These are phyloP conservation scores for Pseudogymnoascus sp. DNA, from an alignment of 2,329 filamentous ascomycete genomes.

Conservation along the genomic window DNA sequence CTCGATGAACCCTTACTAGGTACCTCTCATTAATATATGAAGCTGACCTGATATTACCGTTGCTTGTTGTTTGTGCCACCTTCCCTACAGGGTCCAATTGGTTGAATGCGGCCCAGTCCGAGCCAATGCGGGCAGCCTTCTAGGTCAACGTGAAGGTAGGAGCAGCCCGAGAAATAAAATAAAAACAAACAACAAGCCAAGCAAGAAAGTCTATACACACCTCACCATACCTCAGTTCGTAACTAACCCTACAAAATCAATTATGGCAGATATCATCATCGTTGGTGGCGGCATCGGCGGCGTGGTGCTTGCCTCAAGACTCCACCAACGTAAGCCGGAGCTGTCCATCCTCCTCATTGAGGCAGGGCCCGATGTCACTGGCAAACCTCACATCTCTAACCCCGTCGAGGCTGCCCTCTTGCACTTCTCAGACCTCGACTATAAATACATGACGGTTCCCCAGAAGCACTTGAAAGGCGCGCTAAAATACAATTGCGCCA, in stretches of 20 bases:
- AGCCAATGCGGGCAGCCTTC: background rate
- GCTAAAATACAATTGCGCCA: constrained; percentile 25
- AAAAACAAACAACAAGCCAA: background rate
- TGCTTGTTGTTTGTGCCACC: background rate
- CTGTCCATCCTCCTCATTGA: constrained; percentile 35
- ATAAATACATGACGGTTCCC: constrained; percentile 31
- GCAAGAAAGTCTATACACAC: background rate
- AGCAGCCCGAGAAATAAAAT: background rate
- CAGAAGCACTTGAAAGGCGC: constrained; percentile 25
- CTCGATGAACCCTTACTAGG: background rate
- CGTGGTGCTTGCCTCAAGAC: constrained; percentile 31
- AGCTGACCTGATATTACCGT: background rate
- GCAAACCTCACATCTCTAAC: constrained; percentile 12
- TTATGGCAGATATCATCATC: constrained; percentile 31
- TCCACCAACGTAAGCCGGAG: constrained; percentile 25
- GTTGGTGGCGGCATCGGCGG: constrained; percentile 34
- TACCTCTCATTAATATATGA: background rate
- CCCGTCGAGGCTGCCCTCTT: background rate
- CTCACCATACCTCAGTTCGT: background rate
- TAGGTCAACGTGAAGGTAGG: background rate
- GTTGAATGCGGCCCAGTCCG: background rate
- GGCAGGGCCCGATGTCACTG: constrained; percentile 30
- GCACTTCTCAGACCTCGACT: constrained; percentile 25
- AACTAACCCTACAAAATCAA: background rate
- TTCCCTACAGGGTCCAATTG: background rate